Evolutionary conservation across 345 rosid species (phyloP).

Genomic region (Euphorbia peplus): DNA sequence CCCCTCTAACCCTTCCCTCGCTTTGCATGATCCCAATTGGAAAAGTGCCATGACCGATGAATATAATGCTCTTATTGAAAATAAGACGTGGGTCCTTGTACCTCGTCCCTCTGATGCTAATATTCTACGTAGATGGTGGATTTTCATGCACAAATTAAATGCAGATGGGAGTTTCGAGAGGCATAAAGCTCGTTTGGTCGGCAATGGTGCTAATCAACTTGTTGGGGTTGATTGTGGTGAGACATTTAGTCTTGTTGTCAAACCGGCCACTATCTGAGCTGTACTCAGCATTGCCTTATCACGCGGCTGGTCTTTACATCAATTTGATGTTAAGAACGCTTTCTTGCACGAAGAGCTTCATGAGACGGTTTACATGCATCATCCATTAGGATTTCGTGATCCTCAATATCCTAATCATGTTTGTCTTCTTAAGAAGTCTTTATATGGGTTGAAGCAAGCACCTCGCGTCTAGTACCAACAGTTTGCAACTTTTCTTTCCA

Average conservation of each 20-base stretch:
- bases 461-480: conserved; percentile 1
- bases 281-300: background rate
- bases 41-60: background rate
- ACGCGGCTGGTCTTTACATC: background rate
- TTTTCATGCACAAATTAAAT: background rate
- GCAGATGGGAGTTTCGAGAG: background rate
- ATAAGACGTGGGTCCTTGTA: background rate
- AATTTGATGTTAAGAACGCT: background rate
- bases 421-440: background rate
- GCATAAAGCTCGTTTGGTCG: background rate
- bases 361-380: conserved; percentile 9
- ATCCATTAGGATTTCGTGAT: background rate
- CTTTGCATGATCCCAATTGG: background rate
- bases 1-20: background rate
- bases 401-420: background rate
- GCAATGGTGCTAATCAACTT: no score
- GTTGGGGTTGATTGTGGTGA: no score
- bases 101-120: background rate
- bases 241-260: background rate
- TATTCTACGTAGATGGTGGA: background rate
- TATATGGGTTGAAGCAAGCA: background rate
- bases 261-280: background rate
- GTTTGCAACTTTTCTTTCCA: background rate
- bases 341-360: background rate
- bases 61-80: background rate